A percentile compares a stretch with the other conserved stretches of the same genome.
Evolutionary conservation across 495 filamentous ascomycete species (phyloP).

Genomic region (Xylaria castorea): DNA sequence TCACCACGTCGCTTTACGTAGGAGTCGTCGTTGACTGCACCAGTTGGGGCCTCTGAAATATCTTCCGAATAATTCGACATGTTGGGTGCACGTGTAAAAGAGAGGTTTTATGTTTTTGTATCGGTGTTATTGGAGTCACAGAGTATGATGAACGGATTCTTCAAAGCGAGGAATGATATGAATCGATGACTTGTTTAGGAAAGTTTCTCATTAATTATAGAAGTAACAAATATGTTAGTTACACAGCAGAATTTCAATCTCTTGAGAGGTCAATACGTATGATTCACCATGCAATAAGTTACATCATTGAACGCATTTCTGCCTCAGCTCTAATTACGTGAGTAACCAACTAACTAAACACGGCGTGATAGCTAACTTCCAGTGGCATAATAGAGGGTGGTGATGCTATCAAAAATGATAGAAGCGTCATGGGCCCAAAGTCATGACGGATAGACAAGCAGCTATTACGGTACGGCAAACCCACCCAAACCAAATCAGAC

Average conservation of each 20-base stretch:
- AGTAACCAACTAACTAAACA: background rate
- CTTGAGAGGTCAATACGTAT: background rate
- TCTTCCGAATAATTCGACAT: conserved; percentile 12
- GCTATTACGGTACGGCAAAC: background rate
- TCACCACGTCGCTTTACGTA: background rate
- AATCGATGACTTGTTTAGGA: background rate
- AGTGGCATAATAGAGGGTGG: background rate
- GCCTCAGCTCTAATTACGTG: background rate
- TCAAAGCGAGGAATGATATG: background rate
- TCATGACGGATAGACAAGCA: background rate
- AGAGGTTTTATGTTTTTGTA: background rate
- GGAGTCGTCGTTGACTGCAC: conserved; percentile 3
- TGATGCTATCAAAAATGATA: background rate
- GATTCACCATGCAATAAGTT: background rate
- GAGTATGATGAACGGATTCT: background rate
- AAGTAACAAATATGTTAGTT: background rate
- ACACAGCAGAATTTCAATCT: background rate
- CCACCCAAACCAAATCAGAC: background rate
- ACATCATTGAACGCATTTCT: background rate
- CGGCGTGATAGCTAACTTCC: background rate
- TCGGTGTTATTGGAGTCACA: background rate
- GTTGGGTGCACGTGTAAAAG: no score
- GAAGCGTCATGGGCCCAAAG: background rate
- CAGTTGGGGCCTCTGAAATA: conserved; percentile 1
- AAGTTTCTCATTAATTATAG: background rate